These are phyloP conservation scores for Exophiala phaeomuriformis DNA, from an alignment of 2,329 filamentous ascomycete genomes.

Conservation along the genomic window DNA sequence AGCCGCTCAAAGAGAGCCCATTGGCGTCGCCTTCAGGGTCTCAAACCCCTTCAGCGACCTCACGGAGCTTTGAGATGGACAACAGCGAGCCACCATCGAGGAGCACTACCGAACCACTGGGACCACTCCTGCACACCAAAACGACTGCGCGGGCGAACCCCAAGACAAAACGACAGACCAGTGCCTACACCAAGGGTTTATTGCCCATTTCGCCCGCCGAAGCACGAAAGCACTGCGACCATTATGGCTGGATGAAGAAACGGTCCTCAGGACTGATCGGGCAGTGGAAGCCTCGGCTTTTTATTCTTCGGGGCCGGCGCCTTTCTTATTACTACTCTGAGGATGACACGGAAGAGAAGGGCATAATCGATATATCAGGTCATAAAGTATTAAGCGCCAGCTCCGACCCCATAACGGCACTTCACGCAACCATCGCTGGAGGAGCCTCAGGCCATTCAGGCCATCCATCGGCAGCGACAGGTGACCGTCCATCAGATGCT, in stretches of 20 bases:
- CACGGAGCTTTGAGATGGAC: slow-evolving; percentile 70
- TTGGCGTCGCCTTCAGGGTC: slow-evolving; percentile 63
- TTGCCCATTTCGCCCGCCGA: slow-evolving; percentile 73
- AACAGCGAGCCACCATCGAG: slow-evolving; percentile 56
- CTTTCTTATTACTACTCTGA: slow-evolving; percentile 96
- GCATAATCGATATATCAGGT: slow-evolving; percentile 93
- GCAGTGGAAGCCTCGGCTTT: slow-evolving; percentile 95
- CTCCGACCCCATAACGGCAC: slow-evolving; percentile 78
- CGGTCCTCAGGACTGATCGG: slow-evolving; percentile 93
- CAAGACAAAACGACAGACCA: slow-evolving; percentile 88
- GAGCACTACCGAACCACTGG: slow-evolving; percentile 40
- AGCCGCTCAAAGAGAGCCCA: slow-evolving; percentile 46
- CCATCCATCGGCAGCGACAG: slow-evolving; percentile 32
- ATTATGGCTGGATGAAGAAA: slow-evolving; percentile 99
- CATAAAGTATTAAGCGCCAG: slow-evolving; percentile 94
- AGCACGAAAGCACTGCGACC: slow-evolving; percentile 80
- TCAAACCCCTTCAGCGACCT: slow-evolving; percentile 54
- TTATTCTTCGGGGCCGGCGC: slow-evolving; percentile 83
- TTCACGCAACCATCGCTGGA: slow-evolving; percentile 87
- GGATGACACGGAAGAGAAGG: slow-evolving; percentile 84
- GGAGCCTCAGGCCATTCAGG: slow-evolving; percentile 40
- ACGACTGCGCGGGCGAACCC: slow-evolving; percentile 40
- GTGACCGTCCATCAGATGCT: slow-evolving; percentile 29
- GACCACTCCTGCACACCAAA: slow-evolving; percentile 41
- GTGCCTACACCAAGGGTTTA: slow-evolving; percentile 82